Evolutionary conservation across 2,329 filamentous ascomycete genomes (phyloP), one percentile per base, ranked within the genome.

Genomic region (Epichloe festucae): DNA sequence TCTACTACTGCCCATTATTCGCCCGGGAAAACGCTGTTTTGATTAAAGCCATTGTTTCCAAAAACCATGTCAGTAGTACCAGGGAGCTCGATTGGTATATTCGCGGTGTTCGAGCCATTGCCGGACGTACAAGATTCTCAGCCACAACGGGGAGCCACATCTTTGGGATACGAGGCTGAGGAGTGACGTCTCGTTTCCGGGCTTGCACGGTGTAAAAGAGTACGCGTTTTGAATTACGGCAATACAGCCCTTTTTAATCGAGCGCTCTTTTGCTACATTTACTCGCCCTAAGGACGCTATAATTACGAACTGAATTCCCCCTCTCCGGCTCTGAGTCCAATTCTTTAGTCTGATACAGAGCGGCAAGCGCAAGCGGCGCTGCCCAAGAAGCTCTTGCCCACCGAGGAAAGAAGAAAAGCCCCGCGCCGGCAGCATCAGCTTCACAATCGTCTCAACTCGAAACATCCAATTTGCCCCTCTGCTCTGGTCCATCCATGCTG

Each of bases 401-500:
- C 23, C 38, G 8, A 46, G 31, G 4, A 40, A 46, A 41, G 21
- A 21, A 10, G 21, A 15, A 41, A 46, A 51, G 21, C 49, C 36
- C 49, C 49, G 39, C 45, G 50, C 45, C 36, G 19, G 11, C 36
- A 51, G 27, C 15, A 21, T 48, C 46, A 48, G 45, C 49, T 42
- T 42, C 7, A 27, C 36, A 41, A 43, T n/a, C 15, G 41, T 39
- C 17, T 39, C 31, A 27, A 38, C 4, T 27, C 31, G 10, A 43
- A 39, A 36, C 31, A 46, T 43, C 19, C 42, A 21, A 49, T 35
- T 39, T 50, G 40, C 35, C 41, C 19, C 19, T 50, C 57, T 56
- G 50, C 19, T 50, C 57, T 56, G 50, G 56, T 56, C 54, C 57
- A 60, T 67, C 65, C 63, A 68, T 68, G 66, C 64, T 58, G 62